Evolutionary conservation across 768 basidiomycete genomes (phyloP), one percentile per base, ranked within the genome.

Genomic region (Neoboletus brunneissimus): DNA sequence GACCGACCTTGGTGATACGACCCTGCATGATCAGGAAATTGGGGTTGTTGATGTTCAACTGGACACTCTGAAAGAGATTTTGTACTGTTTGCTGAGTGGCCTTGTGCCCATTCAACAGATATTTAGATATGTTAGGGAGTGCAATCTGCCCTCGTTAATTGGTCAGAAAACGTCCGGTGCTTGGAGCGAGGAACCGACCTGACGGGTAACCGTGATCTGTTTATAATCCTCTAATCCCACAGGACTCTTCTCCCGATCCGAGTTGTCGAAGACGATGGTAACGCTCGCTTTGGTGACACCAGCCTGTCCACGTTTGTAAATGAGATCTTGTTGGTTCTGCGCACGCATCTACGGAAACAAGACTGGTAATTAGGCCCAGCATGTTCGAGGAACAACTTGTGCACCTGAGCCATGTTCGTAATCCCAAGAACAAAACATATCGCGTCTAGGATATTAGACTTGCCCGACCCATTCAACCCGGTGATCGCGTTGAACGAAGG

Each of bases 1-100:
- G 25, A 63, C 73, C 40, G 32, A 90, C 95, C 77, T 98, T 99
- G 12, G 97, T 99, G 69, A 99, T 99, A 48, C 95, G 91, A 29
- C 97, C 96, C 74, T 99, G 97, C 96, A 98, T 98, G 71, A 98
- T 98, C 56, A 99, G 81, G 76, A 98, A 98, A 71, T 98, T 98
- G 43, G 97, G 97, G 73, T 98, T 98, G 75, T 98, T 99, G 81
- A 99, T 98, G 69, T 98, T 98, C 61, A 99, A 83, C 71, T 97
- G 94, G 0, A 99, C 95, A 40, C 91, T 88, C 69, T 98, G 97
- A 67, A 99, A 98, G 15, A 98, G 79, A 29, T 86, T 89, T 66
- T 97, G 97, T 0, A 99, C 82, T 1, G 77, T 79, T 51, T 89
- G 84, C 61, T 97, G 93, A 4, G 85, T 84, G 4, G 94, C 79